phyloP scores from a whole-genome alignment of 2,329 filamentous ascomycete genomes.

The Penicillium sp. region DNA sequence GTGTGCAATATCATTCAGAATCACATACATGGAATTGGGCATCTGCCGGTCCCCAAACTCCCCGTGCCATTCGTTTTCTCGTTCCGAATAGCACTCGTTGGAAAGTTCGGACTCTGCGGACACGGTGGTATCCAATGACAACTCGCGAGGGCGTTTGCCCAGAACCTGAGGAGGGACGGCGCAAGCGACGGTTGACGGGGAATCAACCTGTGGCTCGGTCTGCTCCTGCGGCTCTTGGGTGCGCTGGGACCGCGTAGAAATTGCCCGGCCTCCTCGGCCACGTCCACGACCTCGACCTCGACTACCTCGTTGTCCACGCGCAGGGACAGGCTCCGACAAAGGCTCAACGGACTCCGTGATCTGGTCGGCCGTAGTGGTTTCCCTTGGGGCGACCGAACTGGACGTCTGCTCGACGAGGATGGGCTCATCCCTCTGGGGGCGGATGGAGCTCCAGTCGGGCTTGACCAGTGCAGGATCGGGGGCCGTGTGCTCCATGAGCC shows the following conservation, averaged over 20 bases:
- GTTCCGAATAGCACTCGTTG: slow-evolving; percentile 13
- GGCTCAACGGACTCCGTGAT: neutral
- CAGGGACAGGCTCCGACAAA: neutral
- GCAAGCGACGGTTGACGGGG: neutral
- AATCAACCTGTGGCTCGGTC: neutral
- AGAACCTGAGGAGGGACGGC: neutral
- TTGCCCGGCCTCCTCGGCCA: slow-evolving; percentile 2
- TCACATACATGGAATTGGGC: slow-evolving; percentile 17
- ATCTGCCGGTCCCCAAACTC: slow-evolving; percentile 8
- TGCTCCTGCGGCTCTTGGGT: neutral
- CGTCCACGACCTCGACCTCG: slow-evolving; percentile 1
- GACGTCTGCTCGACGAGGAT: slow-evolving; percentile 7
- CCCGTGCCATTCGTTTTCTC: slow-evolving; percentile 11
- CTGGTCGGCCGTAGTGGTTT: neutral
- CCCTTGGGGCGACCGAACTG: neutral
- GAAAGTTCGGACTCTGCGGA: slow-evolving; percentile 10
- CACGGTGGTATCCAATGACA: slow-evolving; percentile 13
- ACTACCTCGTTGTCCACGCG: neutral
- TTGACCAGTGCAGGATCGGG: slow-evolving; percentile 1
- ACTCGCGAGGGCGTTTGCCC: slow-evolving; percentile 8
- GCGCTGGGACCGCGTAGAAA: neutral
- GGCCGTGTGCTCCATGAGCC: slow-evolving; percentile 3
- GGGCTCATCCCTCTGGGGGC: slow-evolving; percentile 6
- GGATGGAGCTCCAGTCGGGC: slow-evolving; percentile 8
- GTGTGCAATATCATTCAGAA: neutral